These are phyloP conservation scores for Lachnellula cervina DNA, from an alignment of 2,329 filamentous ascomycete genomes.

Conservation along the genomic window DNA sequence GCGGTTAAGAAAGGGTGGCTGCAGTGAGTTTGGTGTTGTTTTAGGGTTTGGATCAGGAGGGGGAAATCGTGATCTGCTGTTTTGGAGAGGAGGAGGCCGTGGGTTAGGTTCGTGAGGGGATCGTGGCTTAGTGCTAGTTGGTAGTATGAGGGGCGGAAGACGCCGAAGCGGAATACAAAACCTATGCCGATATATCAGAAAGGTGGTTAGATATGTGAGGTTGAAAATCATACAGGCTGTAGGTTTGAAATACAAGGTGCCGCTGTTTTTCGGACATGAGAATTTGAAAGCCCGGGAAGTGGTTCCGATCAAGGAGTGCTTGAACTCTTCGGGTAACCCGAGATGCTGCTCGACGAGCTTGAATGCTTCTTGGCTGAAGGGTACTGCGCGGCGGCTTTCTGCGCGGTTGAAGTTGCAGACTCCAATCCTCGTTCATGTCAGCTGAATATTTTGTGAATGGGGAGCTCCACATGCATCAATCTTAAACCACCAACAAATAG, in stretches of 20 bases:
- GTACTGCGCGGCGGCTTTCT: background rate
- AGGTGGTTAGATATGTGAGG: background rate
- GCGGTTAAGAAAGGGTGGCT: conserved; percentile 2
- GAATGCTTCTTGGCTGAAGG: background rate
- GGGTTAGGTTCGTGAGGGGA: background rate
- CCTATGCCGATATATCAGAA: background rate
- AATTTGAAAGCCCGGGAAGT: background rate
- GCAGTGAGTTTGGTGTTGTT: background rate
- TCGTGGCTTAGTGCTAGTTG: conserved; percentile 2
- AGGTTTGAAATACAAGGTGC: background rate
- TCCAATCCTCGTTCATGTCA: background rate
- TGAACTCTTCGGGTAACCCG: background rate
- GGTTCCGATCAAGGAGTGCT: background rate
- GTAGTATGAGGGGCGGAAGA: conserved; percentile 3
- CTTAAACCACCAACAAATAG: background rate
- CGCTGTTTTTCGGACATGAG: background rate
- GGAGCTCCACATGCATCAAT: background rate
- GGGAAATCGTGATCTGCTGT: background rate
- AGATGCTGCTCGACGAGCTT: background rate
- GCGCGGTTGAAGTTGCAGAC: background rate
- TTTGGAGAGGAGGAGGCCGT: conserved; percentile 1
- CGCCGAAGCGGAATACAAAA: conserved; percentile 4
- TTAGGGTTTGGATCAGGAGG: background rate
- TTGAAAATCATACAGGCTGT: background rate
- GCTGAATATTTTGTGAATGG: background rate